phyloP scores from a whole-genome alignment of 768 basidiomycete genomes.

The Neoboletus brunneissimus region DNA sequence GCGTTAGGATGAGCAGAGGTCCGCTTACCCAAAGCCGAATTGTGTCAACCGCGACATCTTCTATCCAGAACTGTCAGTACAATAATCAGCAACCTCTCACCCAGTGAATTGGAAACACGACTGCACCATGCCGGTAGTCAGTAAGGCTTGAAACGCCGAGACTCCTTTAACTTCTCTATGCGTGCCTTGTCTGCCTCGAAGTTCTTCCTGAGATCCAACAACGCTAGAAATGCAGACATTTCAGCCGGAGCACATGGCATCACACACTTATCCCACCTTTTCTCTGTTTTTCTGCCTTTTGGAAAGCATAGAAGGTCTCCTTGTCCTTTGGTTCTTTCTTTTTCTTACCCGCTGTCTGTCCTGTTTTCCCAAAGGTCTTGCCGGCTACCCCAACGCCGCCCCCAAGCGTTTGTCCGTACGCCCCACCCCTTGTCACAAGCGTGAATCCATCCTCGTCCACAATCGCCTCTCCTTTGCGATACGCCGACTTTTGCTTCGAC shows the following conservation, averaged over 20 bases:
- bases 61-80: neutral
- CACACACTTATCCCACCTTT: slow-evolving; percentile 49
- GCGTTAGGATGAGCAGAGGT: neutral
- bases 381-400: slow-evolving; percentile 68
- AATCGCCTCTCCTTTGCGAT: slow-evolving; percentile 80
- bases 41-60: neutral
- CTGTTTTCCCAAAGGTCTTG: slow-evolving; percentile 50
- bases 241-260: neutral
- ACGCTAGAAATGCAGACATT: slow-evolving; percentile 34
- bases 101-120: neutral
- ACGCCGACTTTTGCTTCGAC: slow-evolving; percentile 59
- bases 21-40: neutral
- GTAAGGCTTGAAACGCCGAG: slow-evolving; percentile 85
- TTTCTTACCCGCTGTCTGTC: slow-evolving; percentile 37
- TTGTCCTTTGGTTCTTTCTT: slow-evolving; percentile 68
- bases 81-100: neutral
- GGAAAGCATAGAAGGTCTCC: slow-evolving; percentile 84
- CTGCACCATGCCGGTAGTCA: slow-evolving; percentile 33
- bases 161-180: slow-evolving; percentile 50
- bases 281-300: slow-evolving; percentile 85
- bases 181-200: slow-evolving; percentile 86
- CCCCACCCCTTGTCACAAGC: slow-evolving; percentile 87
- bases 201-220: slow-evolving; percentile 63
- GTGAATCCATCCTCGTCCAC: slow-evolving; percentile 96
- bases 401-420: slow-evolving; percentile 84